Percentiles rank a stretch among this genome's conserved stretches.
Conservation (phyloP, 768 basidiomycete species). For the Fistulinella prunicolor region DNA sequence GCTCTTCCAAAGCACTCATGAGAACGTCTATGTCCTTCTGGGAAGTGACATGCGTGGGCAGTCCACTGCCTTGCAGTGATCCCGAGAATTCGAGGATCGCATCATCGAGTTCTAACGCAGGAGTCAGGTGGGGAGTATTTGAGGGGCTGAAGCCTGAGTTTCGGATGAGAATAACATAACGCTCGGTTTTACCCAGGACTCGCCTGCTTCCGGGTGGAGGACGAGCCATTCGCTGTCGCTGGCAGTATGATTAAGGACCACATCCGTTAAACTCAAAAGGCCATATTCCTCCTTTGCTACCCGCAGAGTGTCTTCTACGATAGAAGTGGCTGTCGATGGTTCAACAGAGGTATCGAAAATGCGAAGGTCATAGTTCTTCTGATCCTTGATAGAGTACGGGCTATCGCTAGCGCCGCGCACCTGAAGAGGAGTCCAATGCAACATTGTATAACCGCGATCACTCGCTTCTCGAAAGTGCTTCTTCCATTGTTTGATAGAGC, state of each 20-base stretch:
- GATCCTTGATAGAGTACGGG: constrained; percentile 92
- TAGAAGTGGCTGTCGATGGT: constrained; percentile 50
- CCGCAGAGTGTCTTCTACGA: constrained; percentile 62
- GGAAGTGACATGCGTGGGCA: constrained; percentile 69
- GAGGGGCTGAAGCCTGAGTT: constrained; percentile 77
- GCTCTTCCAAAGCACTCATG: constrained; percentile 56
- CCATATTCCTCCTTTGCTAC: constrained; percentile 84
- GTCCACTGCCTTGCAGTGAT: constrained; percentile 56
- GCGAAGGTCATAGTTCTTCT: constrained; percentile 76
- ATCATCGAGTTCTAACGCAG: constrained; percentile 90
- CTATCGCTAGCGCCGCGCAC: constrained; percentile 85
- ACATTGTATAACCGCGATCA: constrained; percentile 94
- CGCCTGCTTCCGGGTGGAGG: constrained; percentile 95
- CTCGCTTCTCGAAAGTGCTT: constrained; percentile 80
- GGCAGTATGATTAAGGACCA: constrained; percentile 97
- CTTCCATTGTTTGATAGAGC: constrained; percentile 72
- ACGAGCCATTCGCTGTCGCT: constrained; percentile 89
- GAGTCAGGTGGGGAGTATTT: constrained; percentile 88
- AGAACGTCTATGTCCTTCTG: constrained; percentile 67
- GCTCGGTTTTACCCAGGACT: constrained; percentile 17
- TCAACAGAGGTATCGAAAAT: constrained; percentile 51
- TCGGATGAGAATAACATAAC: constrained; percentile 3
- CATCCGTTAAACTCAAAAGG: constrained; percentile 86
- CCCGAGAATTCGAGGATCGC: constrained; percentile 81
- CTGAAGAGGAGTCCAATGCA: constrained; percentile 96